phyloP scores from a whole-genome alignment of 306 rosid genomes.

The Pachyrhizus erosus region DNA sequence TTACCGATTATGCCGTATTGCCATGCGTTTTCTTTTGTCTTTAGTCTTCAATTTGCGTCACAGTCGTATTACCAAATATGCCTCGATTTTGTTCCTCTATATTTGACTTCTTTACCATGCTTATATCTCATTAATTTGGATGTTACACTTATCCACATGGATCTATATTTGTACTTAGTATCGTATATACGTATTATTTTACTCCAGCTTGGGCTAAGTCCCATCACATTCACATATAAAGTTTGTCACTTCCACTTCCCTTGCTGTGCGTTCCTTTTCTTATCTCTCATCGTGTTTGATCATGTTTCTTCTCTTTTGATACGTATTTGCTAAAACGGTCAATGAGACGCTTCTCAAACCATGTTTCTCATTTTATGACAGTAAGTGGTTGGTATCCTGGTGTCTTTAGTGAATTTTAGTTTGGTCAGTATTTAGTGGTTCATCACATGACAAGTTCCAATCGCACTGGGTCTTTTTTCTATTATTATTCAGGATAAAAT shows the following conservation, averaged over 20 bases:
- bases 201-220: conserved; percentile 53
- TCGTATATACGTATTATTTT: conserved; percentile 45
- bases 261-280: conserved; percentile 21
- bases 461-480: conserved; percentile 22
- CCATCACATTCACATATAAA: conserved; percentile 54
- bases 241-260: conserved; percentile 28
- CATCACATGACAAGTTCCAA: conserved; percentile 61
- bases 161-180: conserved; percentile 26
- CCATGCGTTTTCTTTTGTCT: conserved; percentile 34
- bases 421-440: conserved; percentile 35
- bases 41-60: conserved; percentile 26
- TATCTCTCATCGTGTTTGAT: conserved; percentile 25
- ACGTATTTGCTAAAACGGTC: conserved; percentile 34
- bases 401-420: conserved; percentile 24
- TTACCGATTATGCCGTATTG: neutral
- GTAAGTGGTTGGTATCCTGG: conserved; percentile 1
- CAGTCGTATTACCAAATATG: conserved; percentile 61
- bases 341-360: conserved; percentile 44
- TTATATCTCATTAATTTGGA: conserved; percentile 28
- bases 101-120: conserved; percentile 48
- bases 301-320: conserved; percentile 41
- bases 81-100: conserved; percentile 42
- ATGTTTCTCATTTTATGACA: conserved; percentile 38
- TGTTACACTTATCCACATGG: conserved; percentile 45
- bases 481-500: conserved; percentile 41